Percentiles rank a stretch among this genome's conserved stretches.
Evolutionary conservation across 768 basidiomycete species (phyloP).

Genomic region (Kwoniella dendrophila): DNA sequence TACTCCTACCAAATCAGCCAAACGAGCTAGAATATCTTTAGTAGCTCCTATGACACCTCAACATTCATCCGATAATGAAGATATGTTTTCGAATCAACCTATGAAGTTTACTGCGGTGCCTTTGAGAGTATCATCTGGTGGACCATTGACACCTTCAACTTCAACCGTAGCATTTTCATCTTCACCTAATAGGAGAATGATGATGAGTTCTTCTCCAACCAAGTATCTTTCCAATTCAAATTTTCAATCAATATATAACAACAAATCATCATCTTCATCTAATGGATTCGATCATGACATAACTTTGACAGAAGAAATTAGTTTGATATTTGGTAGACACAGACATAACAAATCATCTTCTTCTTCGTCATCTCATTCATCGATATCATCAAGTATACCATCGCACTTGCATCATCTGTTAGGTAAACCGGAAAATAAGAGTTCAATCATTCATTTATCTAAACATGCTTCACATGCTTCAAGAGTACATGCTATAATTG

Average conservation of each 20-base stretch:
- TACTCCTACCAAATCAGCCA: constrained; percentile 7
- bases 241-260: constrained; percentile 1
- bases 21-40: constrained; percentile 6
- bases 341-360: constrained; percentile 16
- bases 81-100: background rate
- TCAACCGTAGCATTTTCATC: constrained; percentile 49
- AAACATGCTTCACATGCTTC: constrained; percentile 46
- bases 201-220: constrained; percentile 25
- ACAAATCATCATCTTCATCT: background rate
- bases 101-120: constrained; percentile 33
- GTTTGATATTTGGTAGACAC: constrained; percentile 45
- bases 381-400: constrained; percentile 8
- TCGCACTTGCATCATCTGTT: constrained; percentile 13
- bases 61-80: constrained; percentile 14
- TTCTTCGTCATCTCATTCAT: constrained; percentile 2
- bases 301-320: constrained; percentile 14
- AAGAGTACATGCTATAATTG: constrained; percentile 42
- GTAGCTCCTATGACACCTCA: constrained; percentile 23
- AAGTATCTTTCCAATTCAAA: background rate
- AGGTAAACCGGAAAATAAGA: constrained; percentile 6
- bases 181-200: constrained; percentile 29
- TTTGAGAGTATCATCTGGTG: constrained; percentile 3
- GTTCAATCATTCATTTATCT: constrained; percentile 31
- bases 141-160: constrained; percentile 41
- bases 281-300: constrained; percentile 10